These are phyloP conservation scores for Sphaerulina populicola DNA, from an alignment of 2,329 filamentous ascomycete genomes.

Conservation along the genomic window DNA sequence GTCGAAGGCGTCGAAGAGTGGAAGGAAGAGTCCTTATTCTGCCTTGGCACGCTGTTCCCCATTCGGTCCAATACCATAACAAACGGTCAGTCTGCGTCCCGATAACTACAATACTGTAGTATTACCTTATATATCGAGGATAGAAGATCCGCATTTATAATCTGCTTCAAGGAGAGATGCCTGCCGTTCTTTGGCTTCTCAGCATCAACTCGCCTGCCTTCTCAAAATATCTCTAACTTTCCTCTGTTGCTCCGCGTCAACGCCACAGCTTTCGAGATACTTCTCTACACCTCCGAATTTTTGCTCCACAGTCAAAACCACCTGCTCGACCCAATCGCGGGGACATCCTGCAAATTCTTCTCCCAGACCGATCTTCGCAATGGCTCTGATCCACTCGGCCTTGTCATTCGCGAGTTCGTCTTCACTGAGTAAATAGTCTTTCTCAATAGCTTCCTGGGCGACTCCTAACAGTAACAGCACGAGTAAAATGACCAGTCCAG, in stretches of 20 bases:
- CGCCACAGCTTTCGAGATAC: conserved; percentile 59
- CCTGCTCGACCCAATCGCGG: conserved; percentile 52
- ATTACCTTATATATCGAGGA: no score
- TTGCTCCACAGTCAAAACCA: conserved; percentile 51
- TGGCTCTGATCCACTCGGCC: conserved; percentile 58
- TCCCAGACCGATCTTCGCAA: conserved; percentile 60
- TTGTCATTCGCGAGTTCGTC: conserved; percentile 54
- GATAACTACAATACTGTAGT: no score
- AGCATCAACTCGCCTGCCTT: background rate
- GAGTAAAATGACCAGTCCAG: conserved; percentile 62
- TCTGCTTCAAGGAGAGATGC: background rate
- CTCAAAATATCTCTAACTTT: conserved; percentile 31
- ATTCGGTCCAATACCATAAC: no score
- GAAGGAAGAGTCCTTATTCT: no score
- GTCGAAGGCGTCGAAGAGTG: no score
- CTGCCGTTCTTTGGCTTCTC: background rate
- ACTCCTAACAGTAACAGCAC: conserved; percentile 56
- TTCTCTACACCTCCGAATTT: conserved; percentile 57
- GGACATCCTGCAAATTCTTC: conserved; percentile 65
- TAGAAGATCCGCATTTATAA: no score
- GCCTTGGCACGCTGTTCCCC: no score
- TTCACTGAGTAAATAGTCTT: conserved; percentile 64
- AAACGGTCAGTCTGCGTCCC: no score
- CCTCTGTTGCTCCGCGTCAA: conserved; percentile 33
- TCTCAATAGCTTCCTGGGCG: conserved; percentile 51